Evolutionary conservation across 2,329 filamentous ascomycete species (phyloP).

Genomic region (Fusarium oxysporum): DNA sequence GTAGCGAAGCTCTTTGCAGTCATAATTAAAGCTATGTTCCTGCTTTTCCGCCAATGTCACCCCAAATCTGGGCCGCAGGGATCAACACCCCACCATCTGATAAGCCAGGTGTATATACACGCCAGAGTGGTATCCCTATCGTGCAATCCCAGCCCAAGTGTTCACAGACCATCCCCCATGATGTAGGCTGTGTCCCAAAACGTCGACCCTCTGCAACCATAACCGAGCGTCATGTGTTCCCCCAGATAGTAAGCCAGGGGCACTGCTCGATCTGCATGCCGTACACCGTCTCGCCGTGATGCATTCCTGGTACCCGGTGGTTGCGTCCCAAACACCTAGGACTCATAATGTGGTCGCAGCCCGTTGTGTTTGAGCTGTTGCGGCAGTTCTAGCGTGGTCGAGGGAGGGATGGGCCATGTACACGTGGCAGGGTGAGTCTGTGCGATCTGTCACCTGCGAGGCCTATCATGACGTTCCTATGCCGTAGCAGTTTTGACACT

Average conservation of each 20-base stretch:
- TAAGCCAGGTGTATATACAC: slow-evolving; percentile 24
- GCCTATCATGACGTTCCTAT: not conserved
- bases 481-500: accelerated
- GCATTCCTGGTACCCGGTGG: not conserved
- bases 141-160: not conserved
- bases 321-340: too few relatives aligned
- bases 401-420: not conserved
- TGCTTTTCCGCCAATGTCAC: too few relatives aligned
- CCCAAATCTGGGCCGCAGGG: not conserved
- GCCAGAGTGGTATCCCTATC: slow-evolving; percentile 32
- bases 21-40: too few relatives aligned
- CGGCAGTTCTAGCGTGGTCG: not conserved
- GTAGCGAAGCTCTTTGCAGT: too few relatives aligned
- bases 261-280: not conserved
- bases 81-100: slow-evolving; percentile 24
- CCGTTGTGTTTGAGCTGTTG: accelerated
- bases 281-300: not conserved
- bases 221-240: not conserved
- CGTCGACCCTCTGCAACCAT: not conserved
- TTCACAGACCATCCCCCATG: slow-evolving; percentile 3
- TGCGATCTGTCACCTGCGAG: not conserved
- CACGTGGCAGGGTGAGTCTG: not conserved
- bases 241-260: not conserved
- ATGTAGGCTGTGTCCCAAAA: slow-evolving; percentile 11
- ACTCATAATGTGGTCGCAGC: accelerated